phyloP scores from a whole-genome alignment of 2,329 filamentous ascomycete species.

The Xylariaceae sp. region DNA sequence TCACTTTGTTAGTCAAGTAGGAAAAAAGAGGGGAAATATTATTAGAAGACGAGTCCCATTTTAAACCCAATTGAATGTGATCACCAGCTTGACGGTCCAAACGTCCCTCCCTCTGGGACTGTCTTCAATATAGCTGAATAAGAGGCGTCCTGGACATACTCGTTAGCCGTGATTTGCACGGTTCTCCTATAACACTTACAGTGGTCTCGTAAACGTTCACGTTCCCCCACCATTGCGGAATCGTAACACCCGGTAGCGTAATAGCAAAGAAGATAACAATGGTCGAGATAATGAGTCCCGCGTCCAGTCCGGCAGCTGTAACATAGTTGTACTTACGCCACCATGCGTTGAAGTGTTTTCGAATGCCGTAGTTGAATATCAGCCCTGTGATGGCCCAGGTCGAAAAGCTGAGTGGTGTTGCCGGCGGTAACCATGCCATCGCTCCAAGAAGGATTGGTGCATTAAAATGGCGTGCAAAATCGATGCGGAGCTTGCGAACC shows the following conservation, averaged over 20 bases:
- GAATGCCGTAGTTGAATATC: slow-evolving; percentile 64
- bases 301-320: slow-evolving; percentile 48
- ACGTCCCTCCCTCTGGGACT: slow-evolving; percentile 41
- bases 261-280: slow-evolving; percentile 47
- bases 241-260: slow-evolving; percentile 44
- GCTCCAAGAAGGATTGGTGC: slow-evolving; percentile 65
- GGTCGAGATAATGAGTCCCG: slow-evolving; percentile 47
- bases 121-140: slow-evolving; percentile 40
- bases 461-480: slow-evolving; percentile 56
- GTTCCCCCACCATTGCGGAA: slow-evolving; percentile 57
- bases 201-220: slow-evolving; percentile 51
- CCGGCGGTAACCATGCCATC: slow-evolving; percentile 60
- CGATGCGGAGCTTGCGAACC: slow-evolving; percentile 48
- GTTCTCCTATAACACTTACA: slow-evolving; percentile 43
- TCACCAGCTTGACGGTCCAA: slow-evolving; percentile 48
- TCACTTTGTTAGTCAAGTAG: too few species aligned
- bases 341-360: slow-evolving; percentile 61
- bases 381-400: slow-evolving; percentile 63
- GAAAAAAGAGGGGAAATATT: too few species aligned
- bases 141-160: slow-evolving; percentile 40
- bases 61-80: too few species aligned
- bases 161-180: slow-evolving; percentile 33
- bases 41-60: too few species aligned
- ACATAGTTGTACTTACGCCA: slow-evolving; percentile 58
- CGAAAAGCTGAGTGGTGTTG: slow-evolving; percentile 64